Base-by-base conservation (phyloP, 768 basidiomycete genomes). In the Myochromella boudieri region DNA sequence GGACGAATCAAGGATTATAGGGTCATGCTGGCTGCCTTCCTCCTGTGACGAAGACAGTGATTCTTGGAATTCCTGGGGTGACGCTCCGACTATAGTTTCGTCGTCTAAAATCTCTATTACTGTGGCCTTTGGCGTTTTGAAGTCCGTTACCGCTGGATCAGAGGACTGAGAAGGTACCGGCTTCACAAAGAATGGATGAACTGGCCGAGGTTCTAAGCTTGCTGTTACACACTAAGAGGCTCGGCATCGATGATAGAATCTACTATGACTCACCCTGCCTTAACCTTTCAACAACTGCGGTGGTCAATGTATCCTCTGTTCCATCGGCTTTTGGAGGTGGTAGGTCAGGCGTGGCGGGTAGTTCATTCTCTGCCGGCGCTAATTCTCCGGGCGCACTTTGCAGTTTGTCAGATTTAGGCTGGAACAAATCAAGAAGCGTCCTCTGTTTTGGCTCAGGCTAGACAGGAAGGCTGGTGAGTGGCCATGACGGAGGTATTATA, bases 1-100 rank as follows among this genome's bases (percentile, higher is more conserved):
- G 12, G 76, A 73, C 31, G 74, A 68, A 38, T 73, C 71, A 15
- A 78, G 66, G 31, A 77, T 52, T 44, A 78, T 76, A 14, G 77
- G 75, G 37, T 67, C 57, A 25, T 70, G 64, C 42, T 65, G 64
- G 42, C 66, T 71, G 37, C 59, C 58, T n/a, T 60, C 66, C 29
- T 55, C 59, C 27, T 44, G 44, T 9, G 25, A 21, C 6, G 27
- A 33, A 12, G 38, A 10, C 14, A 26, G 22, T 42, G 26, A 28
- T 11, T 31, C 28, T 6, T 17, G 24, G n/a, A 15, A 31, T 25
- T 25, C 14, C 21, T 34, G 20, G 11, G 42, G n/a, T 3, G n/a
- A n/a, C 24, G 42, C n/a, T 14, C 9, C 14, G 31, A 7, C 18
- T 10, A 22, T 2, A n/a, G 33, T 7, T 20, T 51, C 44, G 12